Evolutionary conservation across 2,329 filamentous ascomycete species (phyloP).

Genomic region (Colletotrichum aenigma): DNA sequence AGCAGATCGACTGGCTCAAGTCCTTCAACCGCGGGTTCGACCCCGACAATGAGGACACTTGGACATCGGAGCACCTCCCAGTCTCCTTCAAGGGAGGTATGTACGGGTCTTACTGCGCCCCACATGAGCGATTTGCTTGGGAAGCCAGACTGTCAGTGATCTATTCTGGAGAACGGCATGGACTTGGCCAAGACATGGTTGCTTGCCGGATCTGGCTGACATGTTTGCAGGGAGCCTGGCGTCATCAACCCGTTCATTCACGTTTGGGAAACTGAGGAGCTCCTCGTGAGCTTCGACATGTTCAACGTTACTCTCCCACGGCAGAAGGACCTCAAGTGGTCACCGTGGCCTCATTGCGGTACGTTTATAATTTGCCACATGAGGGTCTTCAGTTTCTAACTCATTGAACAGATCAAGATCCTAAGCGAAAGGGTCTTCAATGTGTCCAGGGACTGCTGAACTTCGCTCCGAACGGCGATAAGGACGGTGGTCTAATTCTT

Average conservation of each 20-base stretch:
- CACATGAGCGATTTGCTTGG: slow-evolving; percentile 48
- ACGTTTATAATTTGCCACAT: neutral
- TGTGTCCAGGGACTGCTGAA: slow-evolving; percentile 48
- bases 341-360: slow-evolving; percentile 5
- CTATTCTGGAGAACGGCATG: too few species aligned
- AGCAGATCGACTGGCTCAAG: slow-evolving; percentile 46
- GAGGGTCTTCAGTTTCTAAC: neutral
- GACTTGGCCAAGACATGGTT: neutral
- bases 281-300: slow-evolving; percentile 30
- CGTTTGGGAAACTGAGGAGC: slow-evolving; percentile 38
- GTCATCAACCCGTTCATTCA: slow-evolving; percentile 44
- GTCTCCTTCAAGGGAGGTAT: slow-evolving; percentile 47
- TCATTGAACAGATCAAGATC: slow-evolving; percentile 35
- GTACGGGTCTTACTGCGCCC: slow-evolving; percentile 40
- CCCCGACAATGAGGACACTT: slow-evolving; percentile 39
- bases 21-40: slow-evolving; percentile 45
- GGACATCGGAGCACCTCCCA: slow-evolving; percentile 47
- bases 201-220: neutral
- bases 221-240: slow-evolving; percentile 31
- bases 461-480: slow-evolving; percentile 44
- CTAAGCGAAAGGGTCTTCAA: slow-evolving; percentile 26
- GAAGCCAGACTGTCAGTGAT: slow-evolving; percentile 36
- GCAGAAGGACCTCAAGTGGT: slow-evolving; percentile 6
- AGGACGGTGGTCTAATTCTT: slow-evolving; percentile 50
- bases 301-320: slow-evolving; percentile 46